These are phyloP conservation scores for Ceratocystis albifundus DNA, from an alignment of 2,329 filamentous ascomycete species.

Conservation along the genomic window DNA sequence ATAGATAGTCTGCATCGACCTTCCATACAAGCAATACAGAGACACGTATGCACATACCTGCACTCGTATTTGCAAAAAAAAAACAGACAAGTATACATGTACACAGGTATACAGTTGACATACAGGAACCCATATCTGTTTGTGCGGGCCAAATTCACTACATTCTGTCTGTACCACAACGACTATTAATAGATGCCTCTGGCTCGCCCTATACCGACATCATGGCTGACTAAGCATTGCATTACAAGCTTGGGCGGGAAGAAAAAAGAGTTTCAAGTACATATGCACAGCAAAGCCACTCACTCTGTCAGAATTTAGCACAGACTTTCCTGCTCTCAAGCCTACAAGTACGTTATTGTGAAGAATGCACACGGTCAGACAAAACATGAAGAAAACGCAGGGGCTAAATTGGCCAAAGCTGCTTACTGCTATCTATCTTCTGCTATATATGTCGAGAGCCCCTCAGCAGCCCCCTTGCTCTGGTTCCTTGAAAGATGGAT, in stretches of 20 bases:
- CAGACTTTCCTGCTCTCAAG: neutral
- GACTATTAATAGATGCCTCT: neutral
- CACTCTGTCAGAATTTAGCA: neutral
- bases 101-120: too few relatives aligned
- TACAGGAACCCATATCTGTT: neutral
- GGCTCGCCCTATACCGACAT: neutral
- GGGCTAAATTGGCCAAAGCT: conserved; percentile 4
- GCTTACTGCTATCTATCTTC: neutral
- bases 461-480: neutral
- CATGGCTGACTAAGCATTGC: too few relatives aligned
- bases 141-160: neutral
- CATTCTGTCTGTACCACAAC: neutral
- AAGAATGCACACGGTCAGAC: too few relatives aligned
- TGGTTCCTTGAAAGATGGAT: neutral
- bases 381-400: conserved; percentile 2
- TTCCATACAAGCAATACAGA: neutral
- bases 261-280: neutral
- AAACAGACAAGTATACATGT: neutral
- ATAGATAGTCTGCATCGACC: neutral
- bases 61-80: neutral
- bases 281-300: neutral
- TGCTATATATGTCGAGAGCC: neutral
- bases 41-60: neutral
- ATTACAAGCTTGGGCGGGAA: too few relatives aligned
- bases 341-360: neutral